A percentile compares a stretch with the other conserved stretches of the same genome.
These are phyloP conservation scores for Purpureocillium takamizusanense DNA, from an alignment of 2,329 filamentous ascomycete species.

Conservation along the genomic window DNA sequence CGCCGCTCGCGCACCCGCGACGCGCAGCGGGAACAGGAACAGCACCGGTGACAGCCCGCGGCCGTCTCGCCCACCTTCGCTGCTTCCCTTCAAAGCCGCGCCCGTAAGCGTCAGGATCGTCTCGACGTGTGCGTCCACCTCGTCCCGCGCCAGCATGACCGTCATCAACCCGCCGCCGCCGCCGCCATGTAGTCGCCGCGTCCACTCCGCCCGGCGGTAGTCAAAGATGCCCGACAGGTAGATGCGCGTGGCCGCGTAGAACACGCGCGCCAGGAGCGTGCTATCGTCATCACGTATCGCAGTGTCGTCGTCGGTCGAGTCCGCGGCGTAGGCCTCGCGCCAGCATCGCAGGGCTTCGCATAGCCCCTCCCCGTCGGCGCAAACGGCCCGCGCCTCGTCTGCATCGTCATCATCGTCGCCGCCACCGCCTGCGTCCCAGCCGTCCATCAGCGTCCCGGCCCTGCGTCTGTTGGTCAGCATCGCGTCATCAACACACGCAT, in stretches of 20 bases:
- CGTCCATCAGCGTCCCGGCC: too few relatives aligned
- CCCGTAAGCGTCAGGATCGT: slow-evolving; percentile 14
- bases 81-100: slow-evolving; percentile 9
- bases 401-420: too few relatives aligned
- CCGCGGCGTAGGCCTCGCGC: too few relatives aligned
- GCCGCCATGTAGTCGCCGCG: slow-evolving; percentile 8
- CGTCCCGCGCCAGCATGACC: slow-evolving; percentile 14
- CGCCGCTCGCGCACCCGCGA: slow-evolving; percentile 21
- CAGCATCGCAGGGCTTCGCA: too few relatives aligned
- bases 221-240: slow-evolving; percentile 26
- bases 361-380: too few relatives aligned
- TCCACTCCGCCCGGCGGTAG: slow-evolving; percentile 22
- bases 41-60: slow-evolving; percentile 23
- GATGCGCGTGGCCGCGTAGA: slow-evolving; percentile 21
- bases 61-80: too few relatives aligned
- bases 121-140: not conserved
- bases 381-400: too few relatives aligned
- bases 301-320: too few relatives aligned
- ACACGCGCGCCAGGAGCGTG: slow-evolving; percentile 10
- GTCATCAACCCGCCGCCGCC: slow-evolving; percentile 1
- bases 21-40: slow-evolving; percentile 23
- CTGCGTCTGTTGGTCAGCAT: too few relatives aligned
- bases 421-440: too few relatives aligned
- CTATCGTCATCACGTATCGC: too few relatives aligned
- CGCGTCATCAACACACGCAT: too few relatives aligned